Conservation (phyloP, 2,329 filamentous ascomycete species). For the Trichoderma citrinoviride region DNA sequence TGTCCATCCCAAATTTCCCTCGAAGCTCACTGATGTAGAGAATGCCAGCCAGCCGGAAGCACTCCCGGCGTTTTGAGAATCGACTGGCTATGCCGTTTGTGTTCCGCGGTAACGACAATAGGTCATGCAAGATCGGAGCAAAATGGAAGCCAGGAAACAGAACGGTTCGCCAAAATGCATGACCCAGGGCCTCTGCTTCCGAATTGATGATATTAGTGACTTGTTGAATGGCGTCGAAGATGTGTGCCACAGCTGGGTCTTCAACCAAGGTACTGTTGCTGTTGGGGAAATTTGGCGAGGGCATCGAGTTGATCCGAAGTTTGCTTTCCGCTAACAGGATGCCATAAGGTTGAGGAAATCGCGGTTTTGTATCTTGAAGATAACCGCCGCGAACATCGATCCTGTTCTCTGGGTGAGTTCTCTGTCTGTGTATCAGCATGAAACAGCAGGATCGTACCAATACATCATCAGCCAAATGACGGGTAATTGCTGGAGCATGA, state of each 20-base stretch:
- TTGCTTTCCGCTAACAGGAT: neutral
- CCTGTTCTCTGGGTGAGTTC: neutral
- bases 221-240: neutral
- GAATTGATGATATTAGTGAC: neutral
- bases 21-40: slow-evolving; percentile 7
- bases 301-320: neutral
- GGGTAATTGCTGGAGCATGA: neutral
- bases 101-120: slow-evolving; percentile 2
- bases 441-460: neutral
- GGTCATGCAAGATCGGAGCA: slow-evolving; percentile 3
- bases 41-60: neutral
- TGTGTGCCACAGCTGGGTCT: neutral
- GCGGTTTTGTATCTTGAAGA: neutral
- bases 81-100: neutral
- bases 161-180: neutral
- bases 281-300: neutral
- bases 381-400: slow-evolving; percentile 5
- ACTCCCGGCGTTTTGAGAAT: neutral
- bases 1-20: slow-evolving; percentile 12
- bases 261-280: neutral
- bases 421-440: neutral
- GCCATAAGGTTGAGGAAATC: slow-evolving; percentile 8
- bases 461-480: slow-evolving; percentile 15
- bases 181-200: neutral
- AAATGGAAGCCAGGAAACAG: slow-evolving; percentile 10